Evolutionary conservation across 1,284 basidiomycete genomes (phyloP).

Genomic region (Porogramme epimiltina): DNA sequence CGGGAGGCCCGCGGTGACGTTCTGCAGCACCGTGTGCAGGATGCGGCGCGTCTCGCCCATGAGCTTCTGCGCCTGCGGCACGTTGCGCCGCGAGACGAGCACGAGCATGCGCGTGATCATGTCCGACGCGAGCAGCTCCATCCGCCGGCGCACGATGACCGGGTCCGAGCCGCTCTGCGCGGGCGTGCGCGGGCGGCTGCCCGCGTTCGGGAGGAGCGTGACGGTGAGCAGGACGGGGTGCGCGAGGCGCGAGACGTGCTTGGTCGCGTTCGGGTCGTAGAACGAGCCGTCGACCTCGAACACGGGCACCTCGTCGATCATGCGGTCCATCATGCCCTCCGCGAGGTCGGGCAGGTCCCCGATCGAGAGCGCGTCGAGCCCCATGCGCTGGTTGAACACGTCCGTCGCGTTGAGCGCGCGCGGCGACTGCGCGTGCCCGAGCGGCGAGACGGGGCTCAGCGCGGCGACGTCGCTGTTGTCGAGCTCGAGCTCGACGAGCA

Average conservation of each 20-base stretch:
- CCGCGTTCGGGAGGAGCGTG: constrained; percentile 72
- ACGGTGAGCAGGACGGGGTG: constrained; percentile 89
- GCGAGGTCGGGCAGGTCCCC: constrained; percentile 71
- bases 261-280: constrained; percentile 82
- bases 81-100: constrained; percentile 86
- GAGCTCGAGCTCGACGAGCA: constrained; percentile 91
- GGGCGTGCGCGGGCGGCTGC: constrained; percentile 42
- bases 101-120: constrained; percentile 94
- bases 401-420: constrained; percentile 71
- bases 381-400: constrained; percentile 80
- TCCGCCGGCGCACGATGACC: constrained; percentile 85
- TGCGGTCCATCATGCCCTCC: constrained; percentile 85
- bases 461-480: constrained; percentile 65
- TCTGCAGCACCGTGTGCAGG: constrained; percentile 81
- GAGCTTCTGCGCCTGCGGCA: constrained; percentile 83
- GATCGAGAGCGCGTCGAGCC: constrained; percentile 71
- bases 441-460: constrained; percentile 15
- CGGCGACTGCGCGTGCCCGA: constrained; percentile 15
- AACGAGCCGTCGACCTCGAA: constrained; percentile 92
- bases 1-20: constrained; percentile 70
- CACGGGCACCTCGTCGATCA: constrained; percentile 93
- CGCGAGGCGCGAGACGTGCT: constrained; percentile 82
- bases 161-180: constrained; percentile 68
- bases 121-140: constrained; percentile 91
- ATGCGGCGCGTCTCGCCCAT: constrained; percentile 89